phyloP scores from a whole-genome alignment of 2,329 filamentous ascomycete species.

The Calonectria pauciramosa region DNA sequence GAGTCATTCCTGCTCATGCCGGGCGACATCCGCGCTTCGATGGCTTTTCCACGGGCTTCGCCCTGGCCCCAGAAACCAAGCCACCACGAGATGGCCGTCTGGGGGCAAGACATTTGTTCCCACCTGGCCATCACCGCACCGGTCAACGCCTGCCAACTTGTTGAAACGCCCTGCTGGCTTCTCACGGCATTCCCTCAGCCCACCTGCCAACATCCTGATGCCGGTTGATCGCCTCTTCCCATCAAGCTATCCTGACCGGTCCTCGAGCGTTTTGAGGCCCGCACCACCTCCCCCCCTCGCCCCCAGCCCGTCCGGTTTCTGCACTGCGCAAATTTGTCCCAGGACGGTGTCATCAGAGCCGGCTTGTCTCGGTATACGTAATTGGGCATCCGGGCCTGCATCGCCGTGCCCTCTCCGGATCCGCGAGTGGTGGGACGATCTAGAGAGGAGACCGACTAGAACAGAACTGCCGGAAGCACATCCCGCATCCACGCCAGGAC shows the following conservation, averaged over 20 bases:
- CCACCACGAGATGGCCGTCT: constrained; percentile 1
- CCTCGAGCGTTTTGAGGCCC: not conserved
- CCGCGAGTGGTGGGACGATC: constrained; percentile 3
- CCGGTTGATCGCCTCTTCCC: not conserved
- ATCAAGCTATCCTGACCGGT: not conserved
- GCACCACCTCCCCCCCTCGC: not conserved
- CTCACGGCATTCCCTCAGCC: not conserved
- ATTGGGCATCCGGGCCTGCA: not conserved
- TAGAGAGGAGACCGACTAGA: not conserved
- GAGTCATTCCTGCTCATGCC: constrained; percentile 11
- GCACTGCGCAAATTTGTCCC: constrained; percentile 1
- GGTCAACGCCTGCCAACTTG: constrained; percentile 17
- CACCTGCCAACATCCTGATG: constrained; percentile 9
- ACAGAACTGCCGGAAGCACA: not conserved
- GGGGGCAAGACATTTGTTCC: constrained; percentile 4
- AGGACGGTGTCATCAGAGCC: not conserved
- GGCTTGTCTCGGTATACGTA: not conserved
- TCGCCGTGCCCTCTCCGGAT: not conserved
- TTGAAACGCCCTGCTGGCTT: constrained; percentile 11
- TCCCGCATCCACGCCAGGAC: not conserved
- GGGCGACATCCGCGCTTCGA: not conserved
- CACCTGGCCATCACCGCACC: constrained; percentile 1
- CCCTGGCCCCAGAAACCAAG: not conserved
- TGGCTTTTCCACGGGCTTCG: constrained; percentile 1
- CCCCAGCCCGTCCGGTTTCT: not conserved